Evolutionary conservation across 1,139 yeast genomes (phyloP).

Genomic region (Casaregolazyma lundiana): DNA sequence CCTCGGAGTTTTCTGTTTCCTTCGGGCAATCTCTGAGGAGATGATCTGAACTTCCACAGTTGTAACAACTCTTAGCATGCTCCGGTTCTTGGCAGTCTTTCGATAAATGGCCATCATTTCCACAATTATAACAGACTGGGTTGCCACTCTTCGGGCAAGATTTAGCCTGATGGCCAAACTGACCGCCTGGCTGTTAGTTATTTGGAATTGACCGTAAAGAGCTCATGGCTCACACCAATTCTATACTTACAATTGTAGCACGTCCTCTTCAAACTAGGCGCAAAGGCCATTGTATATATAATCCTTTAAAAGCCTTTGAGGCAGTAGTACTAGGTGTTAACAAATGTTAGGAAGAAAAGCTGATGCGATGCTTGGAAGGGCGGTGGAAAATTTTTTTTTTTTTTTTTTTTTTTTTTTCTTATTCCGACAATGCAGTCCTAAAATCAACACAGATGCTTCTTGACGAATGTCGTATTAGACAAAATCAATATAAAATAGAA

Average conservation of each 20-base stretch:
- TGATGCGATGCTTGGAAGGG: conserved; percentile 5
- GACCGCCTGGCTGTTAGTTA: conserved; percentile 28
- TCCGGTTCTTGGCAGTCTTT: conserved; percentile 57
- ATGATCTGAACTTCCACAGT: conserved; percentile 85
- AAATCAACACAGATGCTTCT: no score
- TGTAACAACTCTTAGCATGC: conserved; percentile 55
- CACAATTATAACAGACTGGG: conserved; percentile 36
- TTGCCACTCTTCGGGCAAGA: conserved; percentile 34
- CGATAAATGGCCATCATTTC: conserved; percentile 64
- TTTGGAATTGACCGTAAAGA: neutral
- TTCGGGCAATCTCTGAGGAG: conserved; percentile 54
- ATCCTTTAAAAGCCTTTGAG: neutral
- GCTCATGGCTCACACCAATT: neutral
- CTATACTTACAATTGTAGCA: conserved; percentile 29
- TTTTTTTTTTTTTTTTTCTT: no score
- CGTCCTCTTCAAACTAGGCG: conserved; percentile 26
- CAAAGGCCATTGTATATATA: conserved; percentile 10
- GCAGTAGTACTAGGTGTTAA: neutral
- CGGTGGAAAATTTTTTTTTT: conserved; percentile 8
- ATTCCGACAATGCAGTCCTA: no score
- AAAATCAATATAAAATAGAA: no score
- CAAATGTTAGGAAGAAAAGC: neutral
- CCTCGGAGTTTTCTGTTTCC: conserved; percentile 21
- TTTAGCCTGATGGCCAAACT: conserved; percentile 35
- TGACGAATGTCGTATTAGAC: no score